These are phyloP conservation scores for Physcia stellaris DNA, from an alignment of 495 filamentous ascomycete genomes.

Conservation along the genomic window DNA sequence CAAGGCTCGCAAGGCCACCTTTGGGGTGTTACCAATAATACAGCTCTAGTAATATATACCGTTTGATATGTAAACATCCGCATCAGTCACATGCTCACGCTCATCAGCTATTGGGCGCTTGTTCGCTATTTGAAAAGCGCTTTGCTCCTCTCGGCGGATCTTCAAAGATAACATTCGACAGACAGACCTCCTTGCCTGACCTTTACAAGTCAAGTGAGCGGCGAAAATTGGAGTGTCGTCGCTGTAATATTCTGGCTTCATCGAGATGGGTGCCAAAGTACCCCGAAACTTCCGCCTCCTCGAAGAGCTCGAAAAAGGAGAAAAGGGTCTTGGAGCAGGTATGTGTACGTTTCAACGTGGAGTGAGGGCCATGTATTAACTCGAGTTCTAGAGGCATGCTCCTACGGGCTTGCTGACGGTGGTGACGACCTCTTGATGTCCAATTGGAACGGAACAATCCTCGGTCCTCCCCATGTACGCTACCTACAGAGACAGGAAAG, in stretches of 20 bases:
- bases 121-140: too few relatives aligned
- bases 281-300: slow-evolving; percentile 92
- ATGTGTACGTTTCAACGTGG: slow-evolving; percentile 7
- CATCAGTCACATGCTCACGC: too few relatives aligned
- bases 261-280: slow-evolving; percentile 64
- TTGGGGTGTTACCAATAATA: too few relatives aligned
- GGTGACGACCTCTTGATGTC: slow-evolving; percentile 96
- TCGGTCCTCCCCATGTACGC: slow-evolving; percentile 89
- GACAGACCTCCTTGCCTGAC: neutral
- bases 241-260: neutral
- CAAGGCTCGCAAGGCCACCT: too few relatives aligned
- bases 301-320: slow-evolving; percentile 96
- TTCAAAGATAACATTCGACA: too few relatives aligned
- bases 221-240: too few relatives aligned
- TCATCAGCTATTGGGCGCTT: too few relatives aligned
- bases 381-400: slow-evolving; percentile 66
- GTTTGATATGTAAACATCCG: too few relatives aligned
- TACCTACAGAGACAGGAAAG: too few relatives aligned
- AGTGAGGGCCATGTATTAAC: slow-evolving; percentile 8
- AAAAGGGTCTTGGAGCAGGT: slow-evolving; percentile 95
- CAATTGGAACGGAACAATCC: slow-evolving; percentile 96
- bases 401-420: slow-evolving; percentile 86
- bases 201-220: too few relatives aligned
- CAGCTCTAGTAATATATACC: too few relatives aligned
- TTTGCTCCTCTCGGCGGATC: too few relatives aligned